A percentile compares a stretch with the other conserved stretches of the same genome.
Evolutionary conservation across 805 yeast species (phyloP).

Genomic region (Suhomyces emberorum): DNA sequence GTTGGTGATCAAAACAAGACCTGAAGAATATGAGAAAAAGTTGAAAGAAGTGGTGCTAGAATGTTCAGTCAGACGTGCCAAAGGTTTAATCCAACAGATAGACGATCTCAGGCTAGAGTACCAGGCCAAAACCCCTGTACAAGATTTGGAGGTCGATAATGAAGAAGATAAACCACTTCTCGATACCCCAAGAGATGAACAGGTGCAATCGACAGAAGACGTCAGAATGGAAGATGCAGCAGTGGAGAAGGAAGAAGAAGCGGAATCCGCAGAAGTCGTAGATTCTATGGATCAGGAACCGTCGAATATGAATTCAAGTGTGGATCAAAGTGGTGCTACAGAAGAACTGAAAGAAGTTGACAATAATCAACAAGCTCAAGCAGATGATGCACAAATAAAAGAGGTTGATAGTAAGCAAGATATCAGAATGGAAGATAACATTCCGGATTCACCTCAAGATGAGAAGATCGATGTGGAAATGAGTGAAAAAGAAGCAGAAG

Average conservation of each 20-base stretch:
- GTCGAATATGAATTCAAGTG: too few species aligned
- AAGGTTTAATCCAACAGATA: constrained; percentile 18
- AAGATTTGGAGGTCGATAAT: too few species aligned
- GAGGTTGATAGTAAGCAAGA: constrained; percentile 1
- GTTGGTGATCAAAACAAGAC: constrained; percentile 18
- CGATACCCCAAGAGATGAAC: too few species aligned
- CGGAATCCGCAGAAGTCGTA: too few species aligned
- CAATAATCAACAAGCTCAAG: constrained; percentile 1
- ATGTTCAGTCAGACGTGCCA: constrained; percentile 17
- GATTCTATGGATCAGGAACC: too few species aligned
- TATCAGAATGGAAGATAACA: background rate
- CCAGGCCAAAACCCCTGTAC: too few species aligned
- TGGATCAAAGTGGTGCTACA: too few species aligned
- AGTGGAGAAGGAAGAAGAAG: too few species aligned
- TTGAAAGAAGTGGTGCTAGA: constrained; percentile 22
- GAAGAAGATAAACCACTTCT: too few species aligned
- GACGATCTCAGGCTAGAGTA: constrained; percentile 14
- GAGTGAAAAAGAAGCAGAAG: background rate
- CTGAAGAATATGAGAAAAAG: constrained; percentile 14
- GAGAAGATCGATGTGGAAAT: background rate
- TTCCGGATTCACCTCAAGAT: too few species aligned
- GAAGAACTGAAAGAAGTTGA: background rate
- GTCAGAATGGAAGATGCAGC: too few species aligned
- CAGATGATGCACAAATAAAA: constrained; percentile 6
- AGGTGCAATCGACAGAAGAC: too few species aligned